Base-by-base conservation (phyloP, 2,329 filamentous ascomycete genomes). In the Alternaria conjuncta region DNA sequence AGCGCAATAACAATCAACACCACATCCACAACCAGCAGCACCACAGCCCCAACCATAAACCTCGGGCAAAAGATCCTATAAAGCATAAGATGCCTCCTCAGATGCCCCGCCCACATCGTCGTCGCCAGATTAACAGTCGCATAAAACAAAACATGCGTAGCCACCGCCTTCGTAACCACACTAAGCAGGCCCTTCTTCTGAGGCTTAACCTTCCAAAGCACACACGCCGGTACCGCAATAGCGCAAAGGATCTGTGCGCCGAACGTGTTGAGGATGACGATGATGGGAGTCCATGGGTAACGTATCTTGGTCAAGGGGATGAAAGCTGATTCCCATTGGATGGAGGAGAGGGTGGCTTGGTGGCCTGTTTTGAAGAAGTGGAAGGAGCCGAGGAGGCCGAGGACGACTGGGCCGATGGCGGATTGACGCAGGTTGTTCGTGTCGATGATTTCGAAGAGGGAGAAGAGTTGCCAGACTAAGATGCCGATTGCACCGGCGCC, bases 331-430 rank as follows among this genome's bases (percentile, higher is more conserved):
- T 99, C 96, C 96, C 96, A 99, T 77, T 99, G 96, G 75, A 99
- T 95, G 69, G 89, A 92, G 70, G 90, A 87, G 23, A 97, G 86
- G 0, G 90, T 91, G 12, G 95, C 95, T 81, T 98, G 95, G 80
- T 99, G 96, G 65, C 96, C 96, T 0, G 96, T 99, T 78, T 97
- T 97, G 88, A 99, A 99, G 84, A 90, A 99, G 83, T 97, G 90
- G 81, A 95, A 97, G 74, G 92, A 93, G 63, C 94, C 96, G 1
- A 99, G 88, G n/a, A 98, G 82, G 11, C 90, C 95, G 25, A 98
- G 87, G 66, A 96, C 86, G 43, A 96, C 84, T 20, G 96, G 94
- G 0, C 94, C 95, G 71, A 98, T 91, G 7, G 93, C 86, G 47
- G 89, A 89, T 53, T 87, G 84, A 15, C 90, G 88, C 1, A 89